Base-by-base conservation (phyloP, 176 grass and related monocot species). In the Triticum timopheevii region DNA sequence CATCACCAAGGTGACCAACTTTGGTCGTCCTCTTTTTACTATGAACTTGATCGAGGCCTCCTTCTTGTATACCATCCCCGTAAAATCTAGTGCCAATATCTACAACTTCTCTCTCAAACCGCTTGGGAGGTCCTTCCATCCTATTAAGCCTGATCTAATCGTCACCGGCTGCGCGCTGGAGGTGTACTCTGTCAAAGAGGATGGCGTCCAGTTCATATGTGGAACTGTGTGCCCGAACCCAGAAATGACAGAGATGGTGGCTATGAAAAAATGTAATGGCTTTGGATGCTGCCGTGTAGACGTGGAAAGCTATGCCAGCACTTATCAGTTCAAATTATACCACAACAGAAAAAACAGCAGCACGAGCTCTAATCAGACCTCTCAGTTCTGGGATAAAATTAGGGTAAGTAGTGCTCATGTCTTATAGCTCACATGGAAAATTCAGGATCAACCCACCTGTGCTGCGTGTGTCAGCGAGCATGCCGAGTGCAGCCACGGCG, bases 111-210 rank as follows among this genome's bases (percentile, higher is more conserved):
- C 39, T 10, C 2, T 42, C 0, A 10, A 42, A 42, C 39, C 39
- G 0, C 39, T 0, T 0, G 9, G 39, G 39, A 9, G 39, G 39
- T 42, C 39, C 39, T 42, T 42, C 39, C 2, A 2, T 42, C 39
- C 3, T 42, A 0, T 0, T 1, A 1, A 12, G 12, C 7, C 1
- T 13, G 12, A 0, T 65, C 25, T 65, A 28, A 65, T 7, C 25
- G 15, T 65, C 1, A 30, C 25, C 11, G 25, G 62, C 4, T 65
- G 62, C 1, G 11, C 6, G 1, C 62, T 65, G 12, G 62, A 65
- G 1, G 11, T 65, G 4, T 65, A 65, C 62, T 30, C 4, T 27
- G 12, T 63, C 7, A 10, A 0, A 65, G 25, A 28, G 3, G 12
- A 65, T 28, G 8, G 3, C 25, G 13, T 1, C 62, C 10, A 2